Evolutionary conservation across 768 basidiomycete genomes (phyloP), one percentile per base, ranked within the genome.

Genomic region (Mycena albidolilacea): DNA sequence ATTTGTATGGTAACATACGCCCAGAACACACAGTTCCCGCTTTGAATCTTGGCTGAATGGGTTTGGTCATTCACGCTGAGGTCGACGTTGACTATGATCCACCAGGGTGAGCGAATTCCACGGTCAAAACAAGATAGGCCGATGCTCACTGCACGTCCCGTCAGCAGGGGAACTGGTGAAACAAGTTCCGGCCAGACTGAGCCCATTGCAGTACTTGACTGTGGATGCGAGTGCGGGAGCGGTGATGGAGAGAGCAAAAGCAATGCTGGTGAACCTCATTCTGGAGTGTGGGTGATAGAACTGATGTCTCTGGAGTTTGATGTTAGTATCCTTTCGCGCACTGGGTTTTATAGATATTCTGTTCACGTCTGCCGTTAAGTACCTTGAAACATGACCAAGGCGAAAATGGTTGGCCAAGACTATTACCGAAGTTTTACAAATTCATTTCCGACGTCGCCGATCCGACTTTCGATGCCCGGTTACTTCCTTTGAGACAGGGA

Each of bases 1-100:
- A 46, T 3, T 30, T 44, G 14, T 30, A 62, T 46, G 43, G 19
- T n/a, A 60, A 60, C 60, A 15, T 62, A 62, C 60, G 41, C 43
- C 60, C 60, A 62, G 43, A 62, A 62, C 43, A 62, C 60, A 46
- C 60, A 62, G 60, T 62, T 62, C 60, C 60, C 60, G 60, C 43
- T 17, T 15, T 44, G 11, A 46, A 62, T 44, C 43, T 62, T 3
- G 12, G 60, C 60, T 14, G 60, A 62, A 30, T 62, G 41, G 60
- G 60, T 62, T 12, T 62, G 60, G 60, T 62, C 60, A 46, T 62
- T 62, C 43, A 62, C 60, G 43, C 43, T 46, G 60, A 62, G 60
- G 41, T 62, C 60, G 60, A 62, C 60, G 23, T 62, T 62, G 60
- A 46, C 60, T 62, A 60, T 60, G 39, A 60, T 60, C 38, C 5